phyloP scores from a whole-genome alignment of 2,329 filamentous ascomycete species.

The Bisporella sp. region DNA sequence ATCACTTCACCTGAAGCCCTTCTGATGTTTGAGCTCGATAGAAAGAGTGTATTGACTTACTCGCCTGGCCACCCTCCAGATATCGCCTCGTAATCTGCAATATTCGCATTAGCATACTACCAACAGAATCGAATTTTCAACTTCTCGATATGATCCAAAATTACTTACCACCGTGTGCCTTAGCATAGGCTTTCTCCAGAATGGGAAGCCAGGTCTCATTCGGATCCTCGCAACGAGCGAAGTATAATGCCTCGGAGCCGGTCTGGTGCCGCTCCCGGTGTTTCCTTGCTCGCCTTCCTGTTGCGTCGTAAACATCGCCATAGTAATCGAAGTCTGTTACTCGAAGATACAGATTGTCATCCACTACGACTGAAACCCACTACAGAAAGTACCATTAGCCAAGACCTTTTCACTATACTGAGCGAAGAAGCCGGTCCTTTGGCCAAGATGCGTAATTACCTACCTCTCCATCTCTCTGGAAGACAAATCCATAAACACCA shows the following conservation, averaged over 20 bases:
- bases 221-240: conserved; percentile 64
- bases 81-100: conserved; percentile 57
- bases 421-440: no score
- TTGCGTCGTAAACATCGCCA: conserved; percentile 35
- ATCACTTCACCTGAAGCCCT: no score
- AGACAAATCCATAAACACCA: conserved; percentile 85
- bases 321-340: conserved; percentile 77
- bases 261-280: conserved; percentile 36
- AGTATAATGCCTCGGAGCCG: conserved; percentile 69
- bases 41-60: background rate
- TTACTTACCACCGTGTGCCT: conserved; percentile 58
- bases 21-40: background rate
- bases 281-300: conserved; percentile 46
- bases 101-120: no score
- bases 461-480: conserved; percentile 69
- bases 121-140: no score
- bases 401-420: no score
- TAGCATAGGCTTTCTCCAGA: conserved; percentile 76
- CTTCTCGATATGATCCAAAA: no score
- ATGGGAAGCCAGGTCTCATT: conserved; percentile 79
- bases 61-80: conserved; percentile 55
- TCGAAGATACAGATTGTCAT: conserved; percentile 83
- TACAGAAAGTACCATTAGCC: no score
- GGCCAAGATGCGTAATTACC: no score
- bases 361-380: conserved; percentile 85